Conservation (phyloP, 2,329 filamentous ascomycete genomes). For the Fusarium sp. region DNA sequence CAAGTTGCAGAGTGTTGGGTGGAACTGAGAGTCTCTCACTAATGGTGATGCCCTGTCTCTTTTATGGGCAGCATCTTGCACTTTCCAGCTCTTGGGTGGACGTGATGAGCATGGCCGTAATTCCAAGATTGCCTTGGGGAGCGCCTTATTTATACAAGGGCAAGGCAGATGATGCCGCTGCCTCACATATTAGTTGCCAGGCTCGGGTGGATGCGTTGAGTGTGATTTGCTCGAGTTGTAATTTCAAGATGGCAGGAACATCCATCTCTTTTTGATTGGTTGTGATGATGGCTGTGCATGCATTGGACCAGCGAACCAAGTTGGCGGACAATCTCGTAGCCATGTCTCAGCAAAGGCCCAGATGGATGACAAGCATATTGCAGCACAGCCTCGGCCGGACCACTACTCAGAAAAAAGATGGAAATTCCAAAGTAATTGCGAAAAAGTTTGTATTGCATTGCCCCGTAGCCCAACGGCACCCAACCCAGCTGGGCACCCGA, state of each 20-base stretch:
- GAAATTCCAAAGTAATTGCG: slow-evolving; percentile 34
- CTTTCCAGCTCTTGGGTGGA: slow-evolving; percentile 12
- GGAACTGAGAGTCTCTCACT: background rate
- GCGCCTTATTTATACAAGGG: slow-evolving; percentile 34
- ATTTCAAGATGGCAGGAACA: slow-evolving; percentile 15
- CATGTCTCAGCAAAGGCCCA: slow-evolving; percentile 17
- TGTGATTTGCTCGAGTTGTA: slow-evolving; percentile 25
- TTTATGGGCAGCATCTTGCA: slow-evolving; percentile 32
- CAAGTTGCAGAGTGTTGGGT: background rate
- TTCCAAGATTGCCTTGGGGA: slow-evolving; percentile 25
- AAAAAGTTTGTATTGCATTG: background rate
- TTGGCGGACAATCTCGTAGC: slow-evolving; percentile 5
- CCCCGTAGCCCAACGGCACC: slow-evolving; percentile 37
- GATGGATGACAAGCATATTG: slow-evolving; percentile 20
- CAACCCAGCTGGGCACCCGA: slow-evolving; percentile 37
- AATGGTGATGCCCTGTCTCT: slow-evolving; percentile 12
- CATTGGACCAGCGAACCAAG: slow-evolving; percentile 16
- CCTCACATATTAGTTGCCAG: slow-evolving; percentile 17
- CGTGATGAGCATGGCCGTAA: slow-evolving; percentile 6
- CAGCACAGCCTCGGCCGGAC: slow-evolving; percentile 32
- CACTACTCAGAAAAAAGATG: slow-evolving; percentile 23
- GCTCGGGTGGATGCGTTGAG: slow-evolving; percentile 6
- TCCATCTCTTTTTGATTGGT: slow-evolving; percentile 21
- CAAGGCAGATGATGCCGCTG: slow-evolving; percentile 21
- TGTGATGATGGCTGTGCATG: slow-evolving; percentile 27